Evolutionary conservation across 345 rosid species (phyloP), one percentile per base, ranked within the genome.

Genomic region (Garcia nutans): DNA sequence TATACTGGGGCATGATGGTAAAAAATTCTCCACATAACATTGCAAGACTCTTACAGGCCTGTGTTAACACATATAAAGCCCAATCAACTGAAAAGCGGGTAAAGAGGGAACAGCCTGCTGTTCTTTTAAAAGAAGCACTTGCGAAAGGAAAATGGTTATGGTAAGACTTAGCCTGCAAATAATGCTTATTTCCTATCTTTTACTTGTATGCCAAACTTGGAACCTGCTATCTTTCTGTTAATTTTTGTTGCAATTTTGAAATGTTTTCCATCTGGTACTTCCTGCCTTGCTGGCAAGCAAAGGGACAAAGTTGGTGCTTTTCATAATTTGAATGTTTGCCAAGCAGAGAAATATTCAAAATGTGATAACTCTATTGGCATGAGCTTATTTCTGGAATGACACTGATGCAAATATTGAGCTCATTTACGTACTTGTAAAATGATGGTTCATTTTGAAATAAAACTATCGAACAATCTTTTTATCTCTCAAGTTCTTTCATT

Each of bases 101-200:
- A 65, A 90, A 85, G 81, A 88, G 77, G 84, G 97, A 93, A 81
- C 89, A 84, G 80, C 74, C 85, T 62, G 76, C 89, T 65, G 83
- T 72, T 79, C 86, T 81, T 82, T 74, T 95, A 57, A 87, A 89
- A 77, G 99, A 91, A 79, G 92, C 94, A 41, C 89, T 95, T 61
- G 77, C 65, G 59, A 81, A 84, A 87, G 99, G 99, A 79, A 93
- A 91, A 77, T 95, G 96, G 94, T 81, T 91, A 81, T 95, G 99
- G 98, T 94, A 84, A 81, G 88, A 73, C 74, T 73, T 65, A 64
- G 63, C 71, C 23, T 52, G 67, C 37, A 23, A 54, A 17, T 33
- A 31, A 24, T 52, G 8, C 58, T 13, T 45, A 26, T 12, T 15
- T 64, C 1, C 56, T n/a, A 33, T 45, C 12, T 65, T 24, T 56